Conservation (phyloP, 2,329 filamentous ascomycete genomes). For the Fusarium sp. region DNA sequence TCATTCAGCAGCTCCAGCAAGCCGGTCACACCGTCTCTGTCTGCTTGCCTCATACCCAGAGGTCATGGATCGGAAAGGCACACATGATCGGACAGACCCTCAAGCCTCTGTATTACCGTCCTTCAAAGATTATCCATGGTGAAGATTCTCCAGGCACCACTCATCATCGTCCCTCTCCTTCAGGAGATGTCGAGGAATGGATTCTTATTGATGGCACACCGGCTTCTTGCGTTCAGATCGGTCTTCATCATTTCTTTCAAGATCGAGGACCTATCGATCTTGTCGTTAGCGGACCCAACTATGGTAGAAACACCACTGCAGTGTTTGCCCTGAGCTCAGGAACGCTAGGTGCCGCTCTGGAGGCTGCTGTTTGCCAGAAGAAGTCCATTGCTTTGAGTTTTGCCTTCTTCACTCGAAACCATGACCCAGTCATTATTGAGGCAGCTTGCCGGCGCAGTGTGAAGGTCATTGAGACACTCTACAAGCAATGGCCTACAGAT, state of each 20-base stretch:
- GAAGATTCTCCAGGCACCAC: slow-evolving; percentile 71
- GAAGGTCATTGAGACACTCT: slow-evolving; percentile 82
- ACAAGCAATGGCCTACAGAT: slow-evolving; percentile 77
- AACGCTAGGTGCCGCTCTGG: slow-evolving; percentile 81
- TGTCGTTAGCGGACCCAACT: slow-evolving; percentile 85
- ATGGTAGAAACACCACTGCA: slow-evolving; percentile 84
- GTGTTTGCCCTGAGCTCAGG: slow-evolving; percentile 83
- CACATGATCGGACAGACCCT: slow-evolving; percentile 93
- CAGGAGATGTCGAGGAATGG: slow-evolving; percentile 78
- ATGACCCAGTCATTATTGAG: slow-evolving; percentile 84
- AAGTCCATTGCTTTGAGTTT: slow-evolving; percentile 87
- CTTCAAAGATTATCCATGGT: slow-evolving; percentile 58
- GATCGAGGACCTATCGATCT: slow-evolving; percentile 79
- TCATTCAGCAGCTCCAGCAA: slow-evolving; percentile 76
- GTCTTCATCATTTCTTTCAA: slow-evolving; percentile 82
- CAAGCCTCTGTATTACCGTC: slow-evolving; percentile 85
- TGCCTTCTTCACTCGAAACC: slow-evolving; percentile 88
- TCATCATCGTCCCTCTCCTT: slow-evolving; percentile 68
- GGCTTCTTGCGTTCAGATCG: slow-evolving; percentile 85
- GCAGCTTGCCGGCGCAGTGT: slow-evolving; percentile 82
- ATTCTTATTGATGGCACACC: slow-evolving; percentile 85
- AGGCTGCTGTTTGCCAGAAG: slow-evolving; percentile 78
- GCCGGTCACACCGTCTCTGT: slow-evolving; percentile 92
- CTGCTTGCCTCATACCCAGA: slow-evolving; percentile 88
- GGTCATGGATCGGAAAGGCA: slow-evolving; percentile 98